Evolutionary conservation across 2,329 filamentous ascomycete genomes (phyloP), one percentile per base, ranked within the genome.

Genomic region (Cladophialophora carrionii): DNA sequence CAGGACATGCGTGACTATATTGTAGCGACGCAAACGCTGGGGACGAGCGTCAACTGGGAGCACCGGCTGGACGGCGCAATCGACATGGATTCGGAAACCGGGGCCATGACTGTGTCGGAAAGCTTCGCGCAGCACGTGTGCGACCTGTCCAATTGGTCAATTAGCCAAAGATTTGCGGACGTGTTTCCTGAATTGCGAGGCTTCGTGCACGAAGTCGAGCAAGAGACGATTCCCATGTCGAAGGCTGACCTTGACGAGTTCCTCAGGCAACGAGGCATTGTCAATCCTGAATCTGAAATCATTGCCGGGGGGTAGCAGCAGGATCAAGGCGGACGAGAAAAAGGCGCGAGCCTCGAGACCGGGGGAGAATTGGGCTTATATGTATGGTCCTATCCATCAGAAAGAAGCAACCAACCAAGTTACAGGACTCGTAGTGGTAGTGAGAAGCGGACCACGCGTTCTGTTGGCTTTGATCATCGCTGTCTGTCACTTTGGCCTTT

Each of bases 1-100:
- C 57, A 56, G 22, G 57, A 64, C 29, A 64, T 64, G 62, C 62
- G 62, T 22, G 62, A 64, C 52, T 64, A 64, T 32, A 60, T 64
- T 31, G 29, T 64, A 4, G 62, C 62, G 4, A 55, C 55, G 5
- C 62, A 64, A 22, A 64, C 62, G 9, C 51, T 64, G 2, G 62
- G 62, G 29, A 60, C 51, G 14, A 64, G 62, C 34, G 62, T 61
- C 41, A 64, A 64, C 41, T 64, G 62, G 57, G 55, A 55, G 24
- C 24, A 60, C 29, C 49, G 56, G 7, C 29, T 64, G 22, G 62
- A 60, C 1, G 56, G 6, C 14, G 62, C 56, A 22, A 31, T 64
- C 37, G 56, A 60, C 22, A 48, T 59, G 14, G 56, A 60, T n/a
- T 34, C 48, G 7, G 48, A 41, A 20, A 60, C 56, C 41, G 56